phyloP scores from a whole-genome alignment of 306 rosid species.

The Albizia julibrissin region DNA sequence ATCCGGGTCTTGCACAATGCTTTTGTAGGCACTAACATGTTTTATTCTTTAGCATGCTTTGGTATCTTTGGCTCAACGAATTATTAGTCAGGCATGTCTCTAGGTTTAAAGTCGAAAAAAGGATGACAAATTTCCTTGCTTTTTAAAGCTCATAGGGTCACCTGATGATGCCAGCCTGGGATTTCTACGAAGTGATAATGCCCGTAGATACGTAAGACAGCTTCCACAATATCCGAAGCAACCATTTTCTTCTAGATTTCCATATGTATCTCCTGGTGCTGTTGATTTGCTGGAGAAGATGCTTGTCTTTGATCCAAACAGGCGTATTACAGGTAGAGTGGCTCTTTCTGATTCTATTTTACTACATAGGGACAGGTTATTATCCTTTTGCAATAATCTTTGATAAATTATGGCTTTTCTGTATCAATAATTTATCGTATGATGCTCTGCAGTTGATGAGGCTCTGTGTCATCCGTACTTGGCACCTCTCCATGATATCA shows the following conservation, averaged over 20 bases:
- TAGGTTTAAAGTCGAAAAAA: conserved; percentile 11
- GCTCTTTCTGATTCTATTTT: conserved; percentile 10
- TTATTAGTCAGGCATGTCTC: conserved; percentile 7
- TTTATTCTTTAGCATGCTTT: conserved; percentile 12
- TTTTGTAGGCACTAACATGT: not conserved
- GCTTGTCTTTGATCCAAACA: conserved; percentile 91
- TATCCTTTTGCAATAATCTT: not conserved
- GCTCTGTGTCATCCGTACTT: conserved; percentile 92
- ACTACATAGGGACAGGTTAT: no score
- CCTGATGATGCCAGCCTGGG: conserved; percentile 96
- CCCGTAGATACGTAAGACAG: conserved; percentile 83
- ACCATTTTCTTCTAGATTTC: conserved; percentile 65
- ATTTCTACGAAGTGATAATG: conserved; percentile 85
- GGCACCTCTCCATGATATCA: conserved; percentile 93
- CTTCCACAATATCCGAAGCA: conserved; percentile 85
- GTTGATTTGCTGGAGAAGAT: conserved; percentile 92
- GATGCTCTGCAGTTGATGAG: conserved; percentile 75
- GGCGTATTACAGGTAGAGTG: conserved; percentile 84
- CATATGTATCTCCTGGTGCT: conserved; percentile 72
- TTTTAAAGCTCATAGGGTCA: conserved; percentile 85
- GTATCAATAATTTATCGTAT: conserved; percentile 6
- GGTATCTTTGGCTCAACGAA: not conserved
- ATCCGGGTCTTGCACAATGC: conserved; percentile 7
- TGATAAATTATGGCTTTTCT: conserved; percentile 17
- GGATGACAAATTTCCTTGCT: conserved; percentile 30